Base-by-base conservation (phyloP, 2,329 filamentous ascomycete species). In the Aspergillus costaricaensis region DNA sequence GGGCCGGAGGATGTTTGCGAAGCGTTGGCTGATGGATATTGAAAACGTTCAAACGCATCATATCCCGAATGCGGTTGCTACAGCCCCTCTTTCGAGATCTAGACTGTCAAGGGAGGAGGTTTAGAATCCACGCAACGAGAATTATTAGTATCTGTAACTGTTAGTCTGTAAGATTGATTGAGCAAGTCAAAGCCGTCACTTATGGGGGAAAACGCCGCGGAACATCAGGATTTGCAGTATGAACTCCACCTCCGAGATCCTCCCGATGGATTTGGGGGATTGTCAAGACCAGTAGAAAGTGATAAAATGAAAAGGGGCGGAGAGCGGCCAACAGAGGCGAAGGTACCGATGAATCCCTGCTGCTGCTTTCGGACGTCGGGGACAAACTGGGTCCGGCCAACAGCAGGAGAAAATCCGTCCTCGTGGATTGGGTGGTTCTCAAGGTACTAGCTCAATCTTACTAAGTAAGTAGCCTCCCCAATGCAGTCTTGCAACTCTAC, bases 341-440 rank as follows among this genome's bases (percentile, higher is more conserved):
- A 25, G 25, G 47, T 9, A 48, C 19, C 21, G 21, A 27, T 10
- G 47, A 21, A n/a, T 50, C 47, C 47, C 23, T 32, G 47, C 25
- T n/a, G 25, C 25, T 50, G 47, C 25, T 32, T 50, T 50, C 47
- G 25, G 47, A 50, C 25, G 8, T 50, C 25, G 47, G 47, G 25
- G 47, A 25, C 47, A 50, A 50, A 17, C 47, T 50, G 23, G 47
- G 47, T 50, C 47, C 25, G 47, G 47, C 25, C 47, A 50, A 30
- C 25, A 27, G 14, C 23, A 49, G 8, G 23, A 3, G 5, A 9
- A 12, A 43, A 43, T 12, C 39, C 39, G 15, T 17, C 2, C 15
- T 27, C 25, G 14, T 17, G 23, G 23, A 30, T 19, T 17, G 21
- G 21, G 44, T 27, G 25, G 44, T 23, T 15, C 7, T 30, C 23